Evolutionary conservation across 2,329 filamentous ascomycete species (phyloP).

Genomic region (Trichophyton benhamiae): DNA sequence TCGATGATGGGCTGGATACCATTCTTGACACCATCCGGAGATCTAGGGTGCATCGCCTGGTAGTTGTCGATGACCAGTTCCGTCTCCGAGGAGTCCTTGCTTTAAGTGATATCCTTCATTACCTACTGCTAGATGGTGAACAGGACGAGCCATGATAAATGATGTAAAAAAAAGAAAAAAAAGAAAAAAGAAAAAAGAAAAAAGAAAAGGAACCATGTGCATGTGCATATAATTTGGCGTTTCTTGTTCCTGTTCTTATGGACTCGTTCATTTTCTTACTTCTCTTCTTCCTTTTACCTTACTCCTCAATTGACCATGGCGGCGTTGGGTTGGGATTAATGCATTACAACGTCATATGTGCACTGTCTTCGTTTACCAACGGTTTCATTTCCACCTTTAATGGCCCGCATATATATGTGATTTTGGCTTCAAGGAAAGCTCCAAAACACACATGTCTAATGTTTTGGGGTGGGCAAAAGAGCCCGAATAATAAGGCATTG

Average conservation of each 20-base stretch:
- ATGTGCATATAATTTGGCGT: conserved; percentile 5
- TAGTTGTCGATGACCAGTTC: conserved; percentile 83
- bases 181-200: conserved; percentile 1
- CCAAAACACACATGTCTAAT: not conserved
- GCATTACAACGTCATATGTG: conserved; percentile 1
- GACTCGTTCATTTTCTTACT: too few relatives aligned
- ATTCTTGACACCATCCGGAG: conserved; percentile 96
- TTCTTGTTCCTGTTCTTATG: not conserved
- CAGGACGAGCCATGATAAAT: conserved; percentile 39
- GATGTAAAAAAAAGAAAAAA: conserved; percentile 1
- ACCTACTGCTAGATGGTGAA: conserved; percentile 73
- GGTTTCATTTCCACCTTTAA: not conserved
- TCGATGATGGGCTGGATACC: conserved; percentile 82
- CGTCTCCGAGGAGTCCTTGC: conserved; percentile 81
- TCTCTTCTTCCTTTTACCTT: not conserved
- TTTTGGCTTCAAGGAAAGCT: not conserved
- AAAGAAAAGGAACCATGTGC: conserved; percentile 1
- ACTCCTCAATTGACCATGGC: not conserved
- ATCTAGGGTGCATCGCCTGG: conserved; percentile 81
- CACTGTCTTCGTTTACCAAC: not conserved
- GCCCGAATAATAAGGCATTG: not conserved
- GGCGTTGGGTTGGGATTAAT: not conserved
- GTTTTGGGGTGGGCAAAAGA: not conserved
- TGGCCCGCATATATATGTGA: not conserved
- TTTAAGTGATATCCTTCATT: conserved; percentile 90